Base-by-base conservation (phyloP, 1,139 yeast genomes). In the Scheffersomyces titani region DNA sequence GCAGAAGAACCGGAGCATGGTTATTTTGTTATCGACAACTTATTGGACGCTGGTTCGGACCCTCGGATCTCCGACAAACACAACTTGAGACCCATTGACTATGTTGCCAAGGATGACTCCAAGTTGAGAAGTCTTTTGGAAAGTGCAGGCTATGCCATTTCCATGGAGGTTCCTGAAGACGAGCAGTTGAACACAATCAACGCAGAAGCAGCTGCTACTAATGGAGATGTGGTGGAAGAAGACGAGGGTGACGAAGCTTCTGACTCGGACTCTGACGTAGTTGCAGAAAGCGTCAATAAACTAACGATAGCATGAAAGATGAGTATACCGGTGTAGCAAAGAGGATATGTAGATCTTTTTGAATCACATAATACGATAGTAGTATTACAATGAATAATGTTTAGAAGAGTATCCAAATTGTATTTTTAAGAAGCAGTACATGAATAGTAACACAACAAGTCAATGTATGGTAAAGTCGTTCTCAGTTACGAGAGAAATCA, bases 11-110 rank as follows among this genome's bases (percentile, higher is more conserved):
- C 94, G 0, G 98, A 90, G 59, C 94, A 89, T 71, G 98, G 97
- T 1, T 77, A 83, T 49, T 92, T 89, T 65, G 81, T 94, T 51
- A 81, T 87, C 7, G 97, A 92, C 66, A 90, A 89, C 70, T 80
- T 94, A 61, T 78, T 94, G 58, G 98, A 93, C 66, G 97, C 97
- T 45, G 99, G 98, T 1, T 88, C 97, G 1, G 96, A 93, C 72
- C 92, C 97, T n/a, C 64, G 81, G 55, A 71, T 77, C 47, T 65
- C 66, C 30, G 81, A 80, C 61, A 68, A 63, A 44, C 70, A 68
- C 59, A 87, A 89, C 36, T 83, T 88, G 66, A 88, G 83, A 65
- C 97, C 99, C 13, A 78, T 89, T 50, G 92, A 91, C 65, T 78
- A 92, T 61, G 88, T 86, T 13, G 77, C 72, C 40, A 76, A 79